Base-by-base conservation (phyloP, 495 filamentous ascomycete species). In the Xylaria longipes region DNA sequence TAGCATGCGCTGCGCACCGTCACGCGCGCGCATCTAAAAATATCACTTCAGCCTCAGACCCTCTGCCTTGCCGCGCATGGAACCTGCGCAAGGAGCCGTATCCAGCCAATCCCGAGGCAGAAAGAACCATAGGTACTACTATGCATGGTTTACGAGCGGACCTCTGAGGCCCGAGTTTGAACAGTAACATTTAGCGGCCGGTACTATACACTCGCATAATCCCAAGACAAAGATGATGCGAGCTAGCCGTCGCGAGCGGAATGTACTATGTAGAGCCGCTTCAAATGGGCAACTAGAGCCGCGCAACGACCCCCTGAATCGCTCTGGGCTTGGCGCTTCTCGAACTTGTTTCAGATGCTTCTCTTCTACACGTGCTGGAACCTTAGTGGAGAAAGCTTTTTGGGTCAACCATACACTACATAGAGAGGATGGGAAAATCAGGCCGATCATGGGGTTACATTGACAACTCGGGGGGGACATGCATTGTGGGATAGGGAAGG, bases 341-440 rank as follows among this genome's bases (percentile, higher is more conserved):
- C 63, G 63, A 67, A 67, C 48, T 17, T 37, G 65, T 67, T 67
- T 67, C 65, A 67, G 65, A 67, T 39, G 35, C 35, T 67, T 67
- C 65, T 50, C 22, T 67, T 56, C 11, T 8, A 66, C 29, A 66
- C 63, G 60, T 63, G 35, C 20, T 11, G 37, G 37, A 27, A 39
- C 9, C 17, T 48, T 17, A 5, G 45, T 66, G 63, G 46, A 31
- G 46, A 27, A 29, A n/a, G 2, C 7, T 35, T 37, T 5, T n/a
- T 14, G 8, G 64, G 52, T 66, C 65, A 67, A 54, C 29, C 27
- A 39, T 52, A 46, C 27, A 11, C 33, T 29, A 60, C 33, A 3
- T 60, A 33, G 27, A 35, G 4, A 15, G 37, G 61, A 17, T 64
- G n/a, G 63, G 20, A 29, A 31, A 31, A 33, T 54, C 29, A 41